phyloP scores from a whole-genome alignment of 2,329 filamentous ascomycete genomes.

The Cryphonectria japonica region DNA sequence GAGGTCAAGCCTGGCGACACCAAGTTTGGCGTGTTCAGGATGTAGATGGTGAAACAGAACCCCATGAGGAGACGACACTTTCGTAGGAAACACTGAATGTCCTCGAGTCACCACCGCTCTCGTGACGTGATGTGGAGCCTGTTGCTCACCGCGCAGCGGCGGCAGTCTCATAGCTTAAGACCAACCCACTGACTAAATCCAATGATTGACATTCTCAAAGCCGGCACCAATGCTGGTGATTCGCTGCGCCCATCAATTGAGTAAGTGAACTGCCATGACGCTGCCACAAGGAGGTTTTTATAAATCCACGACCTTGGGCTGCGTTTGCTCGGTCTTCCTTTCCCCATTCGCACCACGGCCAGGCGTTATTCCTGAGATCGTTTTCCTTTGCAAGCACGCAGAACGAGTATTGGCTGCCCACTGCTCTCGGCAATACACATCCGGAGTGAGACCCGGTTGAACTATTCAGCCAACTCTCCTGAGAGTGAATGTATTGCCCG shows the following conservation, averaged over 20 bases:
- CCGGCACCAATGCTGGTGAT: neutral
- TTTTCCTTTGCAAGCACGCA: neutral
- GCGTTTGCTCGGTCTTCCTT: neutral
- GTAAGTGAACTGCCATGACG: neutral
- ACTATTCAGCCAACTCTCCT: neutral
- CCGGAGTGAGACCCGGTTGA: neutral
- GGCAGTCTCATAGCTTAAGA: neutral
- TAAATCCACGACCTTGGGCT: neutral
- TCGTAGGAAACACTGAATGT: neutral
- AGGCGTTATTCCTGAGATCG: neutral
- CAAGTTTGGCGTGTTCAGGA: slow-evolving; percentile 80
- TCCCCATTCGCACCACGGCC: neutral
- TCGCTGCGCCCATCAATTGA: neutral
- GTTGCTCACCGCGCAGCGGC: neutral
- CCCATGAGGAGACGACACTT: neutral
- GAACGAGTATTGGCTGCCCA: neutral
- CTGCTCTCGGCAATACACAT: neutral
- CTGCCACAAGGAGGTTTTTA: neutral
- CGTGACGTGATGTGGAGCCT: neutral
- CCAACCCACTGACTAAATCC: neutral
- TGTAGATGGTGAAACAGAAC: slow-evolving; percentile 53
- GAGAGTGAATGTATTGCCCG: neutral
- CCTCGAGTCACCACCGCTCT: neutral
- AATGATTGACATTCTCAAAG: too few relatives aligned
- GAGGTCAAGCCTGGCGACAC: slow-evolving; percentile 64